Evolutionary conservation across 768 basidiomycete species (phyloP), one percentile per base, ranked within the genome.

Genomic region (Boletus fagicola): DNA sequence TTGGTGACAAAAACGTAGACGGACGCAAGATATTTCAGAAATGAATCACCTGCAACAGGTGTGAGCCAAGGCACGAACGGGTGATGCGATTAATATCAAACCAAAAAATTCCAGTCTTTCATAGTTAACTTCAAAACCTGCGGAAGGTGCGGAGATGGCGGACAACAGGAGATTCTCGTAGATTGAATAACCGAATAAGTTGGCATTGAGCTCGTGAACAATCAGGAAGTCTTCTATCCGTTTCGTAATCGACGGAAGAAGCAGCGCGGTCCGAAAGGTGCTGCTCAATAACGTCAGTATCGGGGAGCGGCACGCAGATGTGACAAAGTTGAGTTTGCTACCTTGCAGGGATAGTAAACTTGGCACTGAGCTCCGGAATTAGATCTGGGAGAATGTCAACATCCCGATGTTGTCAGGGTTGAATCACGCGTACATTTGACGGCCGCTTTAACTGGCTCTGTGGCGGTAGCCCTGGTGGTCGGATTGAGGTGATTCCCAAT

Each of bases 61-160:
- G 51, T 67, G 31, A 62, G 42, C n/a, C 38, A 53, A 46, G 38
- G 26, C 15, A 24, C 85, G 62, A 30, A 44, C 58, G 24, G 49
- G 39, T 52, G 33, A 54, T 51, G 28, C 46, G 43, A 55, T 28
- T 43, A 40, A 58, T 59, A 43, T 53, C 76, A 57, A 63, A 92
- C 91, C 92, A 16, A 94, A 79, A 49, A 93, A 77, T 69, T 94
- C 93, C 46, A 93, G 74, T 36, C 92, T 84, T 72, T 95, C 90
- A 70, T 94, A 94, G 73, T 94, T 81, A 57, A 79, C 78, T 61
- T 88, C 90, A 47, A 82, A 77, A 31, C 82, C 81, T 35, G 84
- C 84, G 10, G 89, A 84, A 9, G 88, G 87, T 0, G 90, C 76
- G 59, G 84, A 85, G 40, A 92, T 75, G 11, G 93, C 90, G 39